Evolutionary conservation across 768 basidiomycete genomes (phyloP).

Genomic region (Lyophyllum decastes): DNA sequence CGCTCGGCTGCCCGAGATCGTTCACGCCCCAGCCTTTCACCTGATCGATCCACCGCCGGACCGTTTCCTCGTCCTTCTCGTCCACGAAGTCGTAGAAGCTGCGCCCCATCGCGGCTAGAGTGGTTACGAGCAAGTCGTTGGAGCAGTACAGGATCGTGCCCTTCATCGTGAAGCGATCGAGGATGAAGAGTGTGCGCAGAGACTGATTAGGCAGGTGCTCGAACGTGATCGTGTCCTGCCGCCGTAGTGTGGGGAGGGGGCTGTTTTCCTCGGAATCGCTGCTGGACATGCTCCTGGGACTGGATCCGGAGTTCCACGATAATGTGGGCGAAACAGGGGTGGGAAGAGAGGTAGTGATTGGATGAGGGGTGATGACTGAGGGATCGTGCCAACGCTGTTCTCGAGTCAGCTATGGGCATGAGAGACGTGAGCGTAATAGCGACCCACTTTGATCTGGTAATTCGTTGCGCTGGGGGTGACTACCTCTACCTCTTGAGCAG

Average conservation of each 20-base stretch:
- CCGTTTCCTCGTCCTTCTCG: conserved; percentile 60
- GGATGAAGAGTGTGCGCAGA: conserved; percentile 75
- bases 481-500: conserved; percentile 79
- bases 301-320: conserved; percentile 24
- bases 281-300: conserved; percentile 13
- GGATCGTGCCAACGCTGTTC: conserved; percentile 69
- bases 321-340: conserved; percentile 32
- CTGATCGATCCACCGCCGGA: conserved; percentile 73
- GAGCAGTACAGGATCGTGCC: conserved; percentile 73
- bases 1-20: conserved; percentile 79
- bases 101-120: conserved; percentile 59
- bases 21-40: conserved; percentile 87
- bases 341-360: conserved; percentile 32
- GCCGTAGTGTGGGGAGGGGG: conserved; percentile 19
- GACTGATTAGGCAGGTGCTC: conserved; percentile 70
- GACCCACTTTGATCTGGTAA: conserved; percentile 53
- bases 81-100: conserved; percentile 79
- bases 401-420: conserved; percentile 2
- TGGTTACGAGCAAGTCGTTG: conserved; percentile 67
- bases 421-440: background rate
- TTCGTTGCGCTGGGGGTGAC: conserved; percentile 60
- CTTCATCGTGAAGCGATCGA: conserved; percentile 71
- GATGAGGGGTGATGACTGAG: conserved; percentile 59
- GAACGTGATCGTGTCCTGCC: conserved; percentile 45
- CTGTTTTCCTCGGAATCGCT: conserved; percentile 19